Base-by-base conservation (phyloP, 805 yeast species). In the Starmerella kuoi region DNA sequence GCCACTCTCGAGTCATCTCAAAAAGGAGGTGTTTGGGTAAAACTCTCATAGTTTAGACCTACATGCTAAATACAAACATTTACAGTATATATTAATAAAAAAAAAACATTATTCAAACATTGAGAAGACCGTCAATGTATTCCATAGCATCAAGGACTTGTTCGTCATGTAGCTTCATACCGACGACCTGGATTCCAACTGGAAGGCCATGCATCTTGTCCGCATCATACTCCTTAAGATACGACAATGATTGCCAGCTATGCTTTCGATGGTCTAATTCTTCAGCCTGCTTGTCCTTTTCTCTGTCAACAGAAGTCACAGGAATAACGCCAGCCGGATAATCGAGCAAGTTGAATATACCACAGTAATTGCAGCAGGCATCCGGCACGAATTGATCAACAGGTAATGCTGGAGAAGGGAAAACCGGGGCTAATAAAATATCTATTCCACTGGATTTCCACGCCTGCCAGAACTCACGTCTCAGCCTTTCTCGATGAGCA, bases 121-220 rank as follows among this genome's bases (percentile, higher is more conserved):
- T 32, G 14, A 37, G 24, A 19, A 38, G 28, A 4, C 23, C 11
- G 24, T 65, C 61, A 20, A 70, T 58, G 7, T 62, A 54, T 42
- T 62, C 60, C 69, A 72, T 66, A 53, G 71, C 65, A 39, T 60
- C 63, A 33, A 75, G 53, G 4, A 67, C 72, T 55, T 74, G 74
- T 52, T 78, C 85, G 51, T 78, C 86, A 52, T 76, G 70, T 12
- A 68, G 62, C 42, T 73, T 66, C 45, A 66, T 65, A n/a, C 79
- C 74, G 5, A 77, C 73, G 27, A 79, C 61, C 57, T 78, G 85
- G n/a, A 79, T 59, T 17, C 76, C 72, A 14, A 74, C 76, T 0
- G 83, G 76, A 42, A 76, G 73, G 4, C 42, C 46, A 5, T 38
- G 31, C 55, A 68, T 63, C 44, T 67, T 68, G 38, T 61, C 68